A percentile compares a stretch with the other conserved stretches of the same genome.
Conservation (phyloP, 768 basidiomycete genomes). For the Rhizopogon salebrosus region DNA sequence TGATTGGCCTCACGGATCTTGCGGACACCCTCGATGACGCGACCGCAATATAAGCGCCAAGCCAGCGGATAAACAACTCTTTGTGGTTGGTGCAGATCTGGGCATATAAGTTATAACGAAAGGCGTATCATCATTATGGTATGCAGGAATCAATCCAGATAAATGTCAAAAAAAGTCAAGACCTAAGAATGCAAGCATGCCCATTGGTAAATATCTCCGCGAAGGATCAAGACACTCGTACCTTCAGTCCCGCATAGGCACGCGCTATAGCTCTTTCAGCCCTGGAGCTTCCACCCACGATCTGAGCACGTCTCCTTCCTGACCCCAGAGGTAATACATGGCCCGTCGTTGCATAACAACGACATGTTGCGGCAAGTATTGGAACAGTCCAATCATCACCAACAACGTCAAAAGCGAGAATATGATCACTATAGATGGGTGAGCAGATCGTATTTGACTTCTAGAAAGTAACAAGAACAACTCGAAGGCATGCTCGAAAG, state of each 20-base stretch:
- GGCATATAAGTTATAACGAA: constrained; percentile 14
- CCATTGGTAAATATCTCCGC: background rate
- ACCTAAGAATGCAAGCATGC: background rate
- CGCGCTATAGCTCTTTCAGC: constrained; percentile 23
- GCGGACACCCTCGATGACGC: too few species aligned
- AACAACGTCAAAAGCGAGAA: constrained; percentile 37
- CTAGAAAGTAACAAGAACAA: background rate
- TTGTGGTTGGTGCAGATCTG: constrained; percentile 2
- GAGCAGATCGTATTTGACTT: background rate
- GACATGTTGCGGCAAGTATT: constrained; percentile 59
- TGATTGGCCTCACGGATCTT: too few species aligned
- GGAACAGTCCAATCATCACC: constrained; percentile 45
- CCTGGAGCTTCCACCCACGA: constrained; percentile 24
- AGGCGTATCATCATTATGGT: constrained; percentile 1
- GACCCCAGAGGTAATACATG: constrained; percentile 61
- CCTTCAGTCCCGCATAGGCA: constrained; percentile 8
- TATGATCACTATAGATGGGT: constrained; percentile 34
- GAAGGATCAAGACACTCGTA: background rate
- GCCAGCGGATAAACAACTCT: background rate
- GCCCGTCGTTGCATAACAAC: constrained; percentile 48
- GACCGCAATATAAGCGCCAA: background rate
- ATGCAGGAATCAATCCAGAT: constrained; percentile 4
- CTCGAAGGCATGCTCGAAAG: background rate
- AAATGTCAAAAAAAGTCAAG: background rate
- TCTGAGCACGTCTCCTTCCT: constrained; percentile 33